Evolutionary conservation across 2,329 filamentous ascomycete genomes (phyloP).

Genomic region (Beauveria asiatica): DNA sequence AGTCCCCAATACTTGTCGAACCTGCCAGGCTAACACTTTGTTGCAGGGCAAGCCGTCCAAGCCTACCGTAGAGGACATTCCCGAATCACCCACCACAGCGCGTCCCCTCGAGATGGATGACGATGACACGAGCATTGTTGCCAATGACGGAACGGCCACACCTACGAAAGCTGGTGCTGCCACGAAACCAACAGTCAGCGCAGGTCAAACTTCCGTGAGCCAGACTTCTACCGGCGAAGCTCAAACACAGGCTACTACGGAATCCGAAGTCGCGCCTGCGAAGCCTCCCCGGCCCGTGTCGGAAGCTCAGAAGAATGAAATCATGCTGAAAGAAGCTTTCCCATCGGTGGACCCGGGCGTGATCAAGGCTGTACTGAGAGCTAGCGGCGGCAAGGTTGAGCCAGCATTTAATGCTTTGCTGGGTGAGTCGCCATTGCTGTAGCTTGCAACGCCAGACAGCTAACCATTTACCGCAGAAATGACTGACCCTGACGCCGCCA

Average conservation of each 20-base stretch:
- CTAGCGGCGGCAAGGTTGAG: constrained; percentile 81
- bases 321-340: constrained; percentile 88
- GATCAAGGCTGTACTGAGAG: constrained; percentile 78
- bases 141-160: constrained; percentile 29
- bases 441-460: not conserved
- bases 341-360: constrained; percentile 72
- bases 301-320: constrained; percentile 75
- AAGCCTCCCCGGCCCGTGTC: constrained; percentile 81
- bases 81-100: constrained; percentile 59
- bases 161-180: constrained; percentile 11
- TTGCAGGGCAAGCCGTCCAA: constrained; percentile 34
- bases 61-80: constrained; percentile 26
- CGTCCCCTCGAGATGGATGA: constrained; percentile 61
- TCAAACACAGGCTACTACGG: constrained; percentile 17
- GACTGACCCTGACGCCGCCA: constrained; percentile 66
- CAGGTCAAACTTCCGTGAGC: constrained; percentile 16
- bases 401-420: constrained; percentile 92
- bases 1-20: constrained; percentile 4
- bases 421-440: constrained; percentile 39
- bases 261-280: constrained; percentile 48
- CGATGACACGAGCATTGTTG: constrained; percentile 49
- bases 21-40: not conserved
- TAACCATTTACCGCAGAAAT: constrained; percentile 46
- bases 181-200: constrained; percentile 17
- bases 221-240: constrained; percentile 19